These are phyloP conservation scores for Rutidosis leptorrhynchoides DNA, from an alignment of 129 eudicot species.

Conservation along the genomic window DNA sequence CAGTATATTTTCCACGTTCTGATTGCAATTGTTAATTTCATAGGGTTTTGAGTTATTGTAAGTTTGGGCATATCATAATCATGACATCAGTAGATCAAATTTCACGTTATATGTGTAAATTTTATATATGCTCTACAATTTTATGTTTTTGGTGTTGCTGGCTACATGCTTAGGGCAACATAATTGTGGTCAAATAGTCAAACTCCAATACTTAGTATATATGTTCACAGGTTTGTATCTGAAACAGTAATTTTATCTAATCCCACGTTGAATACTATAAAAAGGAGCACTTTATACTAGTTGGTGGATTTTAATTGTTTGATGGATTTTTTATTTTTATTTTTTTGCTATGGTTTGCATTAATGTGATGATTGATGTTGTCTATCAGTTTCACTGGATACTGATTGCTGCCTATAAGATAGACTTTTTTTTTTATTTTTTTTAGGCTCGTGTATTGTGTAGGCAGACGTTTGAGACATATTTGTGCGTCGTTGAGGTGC, in stretches of 20 bases:
- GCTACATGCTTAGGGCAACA: not conserved
- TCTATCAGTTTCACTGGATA: not conserved
- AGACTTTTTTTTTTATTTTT: not conserved
- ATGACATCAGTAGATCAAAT: constrained; percentile 13
- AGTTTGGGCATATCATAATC: constrained; percentile 21
- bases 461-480: not conserved
- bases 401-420: not conserved
- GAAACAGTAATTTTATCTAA: not conserved
- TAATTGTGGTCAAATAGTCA: not conserved
- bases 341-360: not conserved
- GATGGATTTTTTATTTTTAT: not conserved
- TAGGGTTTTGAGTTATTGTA: constrained; percentile 21
- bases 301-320: not conserved
- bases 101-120: not conserved
- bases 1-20: not conserved
- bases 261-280: not conserved
- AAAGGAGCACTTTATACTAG: not conserved
- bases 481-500: constrained; percentile 1
- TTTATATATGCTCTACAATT: not conserved
- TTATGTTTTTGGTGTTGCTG: constrained; percentile 3
- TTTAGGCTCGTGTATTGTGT: not conserved
- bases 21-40: not conserved
- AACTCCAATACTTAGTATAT: not conserved
- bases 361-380: not conserved
- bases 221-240: not conserved